Base-by-base conservation (phyloP, 345 rosid genomes). In the Gossypium raimondii region DNA sequence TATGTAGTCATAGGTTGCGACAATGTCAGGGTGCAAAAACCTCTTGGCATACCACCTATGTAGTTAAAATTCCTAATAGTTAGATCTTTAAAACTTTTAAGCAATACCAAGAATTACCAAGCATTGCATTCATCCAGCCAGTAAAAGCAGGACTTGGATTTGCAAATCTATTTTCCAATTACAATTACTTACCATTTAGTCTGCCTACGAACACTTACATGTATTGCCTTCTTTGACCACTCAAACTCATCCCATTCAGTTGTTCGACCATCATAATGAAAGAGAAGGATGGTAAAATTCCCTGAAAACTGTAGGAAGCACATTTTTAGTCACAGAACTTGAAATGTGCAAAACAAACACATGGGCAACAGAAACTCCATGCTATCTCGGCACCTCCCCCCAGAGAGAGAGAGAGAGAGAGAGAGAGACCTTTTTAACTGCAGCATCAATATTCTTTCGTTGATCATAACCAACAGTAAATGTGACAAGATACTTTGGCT, bases 41-140 rank as follows among this genome's bases (percentile, higher is more conserved):
- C 99, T 91, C 87, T 96, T 96, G 68, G 99, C 99, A 81, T 96
- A 96, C 99, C 99, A 93, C 99, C 98, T 96, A 52, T 61, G 50
- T 41, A 56, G 81, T 84, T 80, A 65, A 65, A 51, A 72, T 64
- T 55, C 74, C 74, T 61, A 61, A 79, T 65, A 69, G 70, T 73
- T 53, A 53, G 56, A 68, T 14, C 72, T 74, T 13, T 14, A 29
- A 71, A 59, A 17, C 29, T 71, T 24, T n/a, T 56, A 51, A 67
- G 7, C 18, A 50, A 45, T 59, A 17, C 18, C 47, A 43, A 57
- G 34, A 69, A 43, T 43, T 24, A 60, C 2, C 11, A 11, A 13
- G 48, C 11, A 56, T 8, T 0, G 20, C 13, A 73, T 47, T 48
- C 53, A 70, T 47, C 62, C 38, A 45, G 48, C 59, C 45, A 71